A percentile compares a stretch with the other conserved stretches of the same genome.
These are phyloP conservation scores for Astragalus glycyphyllos DNA, from an alignment of 306 rosid genomes.

Conservation along the genomic window DNA sequence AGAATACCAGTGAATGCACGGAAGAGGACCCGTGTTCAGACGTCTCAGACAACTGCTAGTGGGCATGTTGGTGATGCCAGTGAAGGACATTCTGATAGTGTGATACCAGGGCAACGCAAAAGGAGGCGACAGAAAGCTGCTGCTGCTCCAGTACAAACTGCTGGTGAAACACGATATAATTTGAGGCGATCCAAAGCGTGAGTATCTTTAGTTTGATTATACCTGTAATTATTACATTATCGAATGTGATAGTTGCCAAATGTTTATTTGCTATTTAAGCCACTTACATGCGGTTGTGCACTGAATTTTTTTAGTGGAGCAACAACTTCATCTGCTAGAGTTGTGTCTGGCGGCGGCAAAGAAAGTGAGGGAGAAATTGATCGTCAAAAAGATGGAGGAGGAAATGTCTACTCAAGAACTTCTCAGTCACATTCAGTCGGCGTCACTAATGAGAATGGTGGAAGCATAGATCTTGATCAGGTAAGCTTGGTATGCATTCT, in stretches of 20 bases:
- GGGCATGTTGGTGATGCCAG: conserved; percentile 66
- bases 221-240: background rate
- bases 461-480: conserved; percentile 62
- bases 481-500: conserved; percentile 51
- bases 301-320: conserved; percentile 55
- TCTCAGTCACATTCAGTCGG: conserved; percentile 65
- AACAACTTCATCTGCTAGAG: conserved; percentile 56
- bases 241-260: conserved; percentile 4
- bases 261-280: background rate
- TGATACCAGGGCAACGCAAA: conserved; percentile 61
- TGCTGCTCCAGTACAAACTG: conserved; percentile 56
- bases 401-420: conserved; percentile 51
- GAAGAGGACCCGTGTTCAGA: conserved; percentile 67
- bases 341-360: conserved; percentile 52
- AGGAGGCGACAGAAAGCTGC: conserved; percentile 64
- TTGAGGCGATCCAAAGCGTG: conserved; percentile 77
- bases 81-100: conserved; percentile 73
- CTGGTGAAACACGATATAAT: conserved; percentile 76
- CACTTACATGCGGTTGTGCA: conserved; percentile 35
- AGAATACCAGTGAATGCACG: conserved; percentile 50
- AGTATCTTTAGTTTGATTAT: conserved; percentile 33
- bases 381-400: conserved; percentile 49
- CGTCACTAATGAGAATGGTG: conserved; percentile 70
- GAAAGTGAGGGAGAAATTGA: conserved; percentile 59
- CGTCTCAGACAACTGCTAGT: conserved; percentile 64